phyloP scores from a whole-genome alignment of 257 asterid species.

The Solanum chmielewskii region DNA sequence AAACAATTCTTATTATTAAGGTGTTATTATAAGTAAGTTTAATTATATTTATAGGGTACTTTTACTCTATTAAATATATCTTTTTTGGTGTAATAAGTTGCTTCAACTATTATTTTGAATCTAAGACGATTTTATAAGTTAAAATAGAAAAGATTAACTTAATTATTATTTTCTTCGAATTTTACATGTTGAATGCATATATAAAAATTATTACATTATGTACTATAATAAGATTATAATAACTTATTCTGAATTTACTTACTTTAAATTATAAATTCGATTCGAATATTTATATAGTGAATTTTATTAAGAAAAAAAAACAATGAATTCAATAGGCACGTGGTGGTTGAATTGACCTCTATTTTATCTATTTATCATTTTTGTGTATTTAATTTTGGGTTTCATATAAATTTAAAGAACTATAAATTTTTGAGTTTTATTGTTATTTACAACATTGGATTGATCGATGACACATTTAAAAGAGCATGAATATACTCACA shows the following conservation, averaged over 20 bases:
- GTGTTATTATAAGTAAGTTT: background rate
- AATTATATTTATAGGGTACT: too few species aligned
- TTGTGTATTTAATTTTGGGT: background rate
- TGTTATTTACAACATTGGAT: background rate
- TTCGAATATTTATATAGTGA: background rate
- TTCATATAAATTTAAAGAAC: background rate
- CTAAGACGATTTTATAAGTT: too few species aligned
- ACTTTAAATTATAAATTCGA: background rate
- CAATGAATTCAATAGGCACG: background rate
- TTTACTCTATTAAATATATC: background rate
- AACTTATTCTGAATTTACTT: background rate
- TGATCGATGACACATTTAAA: background rate
- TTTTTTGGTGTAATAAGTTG: too few species aligned
- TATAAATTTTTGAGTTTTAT: background rate
- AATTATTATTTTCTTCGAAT: too few species aligned
- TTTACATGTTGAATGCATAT: too few species aligned
- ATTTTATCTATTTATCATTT: background rate
- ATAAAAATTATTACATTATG: too few species aligned
- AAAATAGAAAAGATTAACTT: too few species aligned
- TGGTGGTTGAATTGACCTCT: background rate
- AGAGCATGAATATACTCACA: background rate
- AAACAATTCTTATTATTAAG: background rate
- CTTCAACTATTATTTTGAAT: too few species aligned
- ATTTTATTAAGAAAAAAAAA: background rate
- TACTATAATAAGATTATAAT: background rate